These are phyloP conservation scores for Solanum hybrid DNA, from an alignment of 305 asterid genomes.

Conservation along the genomic window DNA sequence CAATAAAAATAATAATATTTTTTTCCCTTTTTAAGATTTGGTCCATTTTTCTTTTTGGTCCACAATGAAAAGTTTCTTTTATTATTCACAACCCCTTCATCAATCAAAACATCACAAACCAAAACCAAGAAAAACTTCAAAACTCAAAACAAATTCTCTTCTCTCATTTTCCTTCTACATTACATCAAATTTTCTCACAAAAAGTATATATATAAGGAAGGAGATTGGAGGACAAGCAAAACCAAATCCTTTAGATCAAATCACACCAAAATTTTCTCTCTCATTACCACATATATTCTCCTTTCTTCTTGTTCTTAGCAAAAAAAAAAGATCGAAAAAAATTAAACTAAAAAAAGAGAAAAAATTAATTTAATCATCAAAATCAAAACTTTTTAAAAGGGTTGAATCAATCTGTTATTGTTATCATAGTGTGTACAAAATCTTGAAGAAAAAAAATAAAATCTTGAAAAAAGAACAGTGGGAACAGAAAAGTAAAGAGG, in stretches of 20 bases:
- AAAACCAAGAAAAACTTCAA: not conserved
- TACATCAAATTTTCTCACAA: not conserved
- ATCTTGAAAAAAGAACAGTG: not conserved
- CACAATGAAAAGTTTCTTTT: not conserved
- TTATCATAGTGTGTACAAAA: not conserved
- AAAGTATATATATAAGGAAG: not conserved
- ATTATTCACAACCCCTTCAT: not conserved
- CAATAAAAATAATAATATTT: not conserved
- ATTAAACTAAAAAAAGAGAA: not conserved
- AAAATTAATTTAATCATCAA: not conserved
- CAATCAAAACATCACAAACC: not conserved
- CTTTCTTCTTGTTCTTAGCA: not conserved
- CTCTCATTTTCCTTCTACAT: not conserved
- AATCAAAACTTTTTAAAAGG: not conserved
- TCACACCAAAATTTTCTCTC: not conserved
- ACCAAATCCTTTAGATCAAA: not conserved
- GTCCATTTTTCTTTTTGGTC: not conserved
- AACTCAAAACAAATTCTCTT: not conserved
- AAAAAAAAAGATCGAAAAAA: not conserved
- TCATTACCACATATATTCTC: not conserved
- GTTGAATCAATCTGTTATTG: not conserved
- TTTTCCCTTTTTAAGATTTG: not conserved
- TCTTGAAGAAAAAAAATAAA: not conserved
- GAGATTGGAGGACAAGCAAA: not conserved
- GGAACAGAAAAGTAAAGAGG: conserved; percentile 3